phyloP scores from a whole-genome alignment of 148 eudicot genomes.

The Camellia lanceoleosa region DNA sequence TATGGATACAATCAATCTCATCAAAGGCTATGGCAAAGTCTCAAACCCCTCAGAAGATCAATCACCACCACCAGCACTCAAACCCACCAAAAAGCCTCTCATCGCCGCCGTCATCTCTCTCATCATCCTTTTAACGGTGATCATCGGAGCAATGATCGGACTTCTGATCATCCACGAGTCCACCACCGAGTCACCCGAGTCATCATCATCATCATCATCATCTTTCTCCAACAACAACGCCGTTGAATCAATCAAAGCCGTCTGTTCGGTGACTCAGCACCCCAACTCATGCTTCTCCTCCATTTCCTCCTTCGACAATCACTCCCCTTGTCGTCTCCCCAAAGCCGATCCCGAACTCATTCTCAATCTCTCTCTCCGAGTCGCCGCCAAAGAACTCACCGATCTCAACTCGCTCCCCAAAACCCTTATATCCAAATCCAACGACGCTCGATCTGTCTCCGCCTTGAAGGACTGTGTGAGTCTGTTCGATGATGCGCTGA shows the following conservation, averaged over 20 bases:
- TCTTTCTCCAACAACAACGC: not conserved
- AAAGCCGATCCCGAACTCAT: conserved; percentile 30
- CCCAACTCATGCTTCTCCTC: conserved; percentile 30
- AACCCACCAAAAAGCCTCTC: not conserved
- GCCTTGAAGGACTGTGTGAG: conserved; percentile 42
- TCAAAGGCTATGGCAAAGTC: conserved; percentile 25
- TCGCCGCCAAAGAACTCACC: conserved; percentile 17
- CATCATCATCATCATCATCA: not conserved
- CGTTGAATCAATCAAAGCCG: conserved; percentile 20
- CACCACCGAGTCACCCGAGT: conserved; percentile 2
- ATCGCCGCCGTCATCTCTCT: conserved; percentile 13
- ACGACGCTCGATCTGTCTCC: conserved; percentile 25
- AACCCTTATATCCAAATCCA: conserved; percentile 20
- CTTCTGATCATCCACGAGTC: conserved; percentile 15
- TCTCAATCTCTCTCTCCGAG: conserved; percentile 34
- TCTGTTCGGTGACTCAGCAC: conserved; percentile 28
- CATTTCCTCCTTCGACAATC: conserved; percentile 25
- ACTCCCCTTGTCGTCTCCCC: not conserved
- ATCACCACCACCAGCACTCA: not conserved
- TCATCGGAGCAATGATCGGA: conserved; percentile 13
- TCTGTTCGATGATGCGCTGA: conserved; percentile 47
- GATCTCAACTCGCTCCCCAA: conserved; percentile 25
- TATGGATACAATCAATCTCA: conserved; percentile 21
- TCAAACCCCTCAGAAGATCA: conserved; percentile 1
- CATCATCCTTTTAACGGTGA: conserved; percentile 17